Evolutionary conservation across 441 rosid genomes (phyloP).

Genomic region (Erodium moschatum): DNA sequence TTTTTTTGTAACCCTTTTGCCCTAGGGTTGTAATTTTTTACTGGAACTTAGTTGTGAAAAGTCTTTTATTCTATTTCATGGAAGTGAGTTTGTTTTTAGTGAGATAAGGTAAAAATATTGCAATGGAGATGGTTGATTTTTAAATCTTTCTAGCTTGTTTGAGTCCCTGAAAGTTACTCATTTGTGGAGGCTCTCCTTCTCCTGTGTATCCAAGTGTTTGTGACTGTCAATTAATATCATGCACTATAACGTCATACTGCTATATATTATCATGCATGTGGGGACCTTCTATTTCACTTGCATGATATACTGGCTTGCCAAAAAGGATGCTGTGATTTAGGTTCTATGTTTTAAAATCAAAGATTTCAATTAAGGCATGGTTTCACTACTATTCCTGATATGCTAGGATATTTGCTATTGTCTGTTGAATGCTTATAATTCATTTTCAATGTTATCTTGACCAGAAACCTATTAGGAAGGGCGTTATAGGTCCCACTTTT

Average conservation of each 20-base stretch:
- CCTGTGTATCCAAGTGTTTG: background rate
- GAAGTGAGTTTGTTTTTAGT: too few relatives aligned
- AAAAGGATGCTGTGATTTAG: background rate
- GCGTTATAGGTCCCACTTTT: conserved; percentile 67
- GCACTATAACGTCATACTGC: background rate
- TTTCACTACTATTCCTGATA: conserved; percentile 7
- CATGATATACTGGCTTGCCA: background rate
- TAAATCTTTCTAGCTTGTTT: background rate
- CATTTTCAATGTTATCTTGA: conserved; percentile 10
- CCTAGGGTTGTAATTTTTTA: too few relatives aligned
- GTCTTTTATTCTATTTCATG: too few relatives aligned
- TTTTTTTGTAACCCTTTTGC: too few relatives aligned
- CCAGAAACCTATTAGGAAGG: conserved; percentile 81
- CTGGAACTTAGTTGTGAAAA: too few relatives aligned
- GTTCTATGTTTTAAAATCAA: too few relatives aligned
- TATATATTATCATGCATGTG: background rate
- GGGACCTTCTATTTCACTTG: background rate
- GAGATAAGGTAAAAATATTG: too few relatives aligned
- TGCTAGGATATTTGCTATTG: background rate
- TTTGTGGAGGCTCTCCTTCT: background rate
- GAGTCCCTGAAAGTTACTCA: background rate
- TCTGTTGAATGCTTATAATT: conserved; percentile 2
- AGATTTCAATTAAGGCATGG: background rate
- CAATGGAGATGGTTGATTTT: too few relatives aligned
- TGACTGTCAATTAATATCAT: conserved; percentile 5